These are phyloP conservation scores for Mikania micrantha DNA, from an alignment of 129 eudicot genomes.

Conservation along the genomic window DNA sequence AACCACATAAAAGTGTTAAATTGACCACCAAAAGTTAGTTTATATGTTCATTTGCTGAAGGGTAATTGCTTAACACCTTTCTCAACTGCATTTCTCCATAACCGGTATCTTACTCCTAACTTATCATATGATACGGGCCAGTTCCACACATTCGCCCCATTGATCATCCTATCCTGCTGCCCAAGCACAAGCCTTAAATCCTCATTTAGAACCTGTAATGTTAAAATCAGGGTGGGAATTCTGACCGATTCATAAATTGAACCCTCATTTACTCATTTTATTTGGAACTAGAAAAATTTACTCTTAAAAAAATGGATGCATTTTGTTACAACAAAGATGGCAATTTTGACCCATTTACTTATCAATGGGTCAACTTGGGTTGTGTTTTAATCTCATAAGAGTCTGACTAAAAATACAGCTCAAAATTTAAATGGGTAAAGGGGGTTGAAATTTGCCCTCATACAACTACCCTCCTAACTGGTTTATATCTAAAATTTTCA, in stretches of 20 bases:
- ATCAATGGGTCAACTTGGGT: background rate
- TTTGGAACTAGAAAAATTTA: background rate
- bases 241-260: background rate
- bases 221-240: background rate
- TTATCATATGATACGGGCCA: slow-evolving; percentile 79
- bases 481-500: background rate
- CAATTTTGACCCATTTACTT: background rate
- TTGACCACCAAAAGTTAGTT: slow-evolving; percentile 8
- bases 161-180: slow-evolving; percentile 79
- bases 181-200: slow-evolving; percentile 80
- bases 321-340: background rate
- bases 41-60: slow-evolving; percentile 29
- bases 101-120: slow-evolving; percentile 76
- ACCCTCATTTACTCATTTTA: background rate
- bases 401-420: too few relatives aligned
- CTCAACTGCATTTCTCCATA: slow-evolving; percentile 79
- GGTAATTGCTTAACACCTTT: slow-evolving; percentile 48
- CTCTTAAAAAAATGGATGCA: background rate
- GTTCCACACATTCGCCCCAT: slow-evolving; percentile 86
- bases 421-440: background rate
- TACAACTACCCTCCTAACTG: background rate
- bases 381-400: background rate
- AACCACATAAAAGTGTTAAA: slow-evolving; percentile 5
- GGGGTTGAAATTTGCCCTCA: background rate
- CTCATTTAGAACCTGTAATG: slow-evolving; percentile 63